Percentiles rank a stretch among this genome's conserved stretches.
Evolutionary conservation across 495 filamentous ascomycete species (phyloP).

Genomic region (Podospora pseudoanserina): DNA sequence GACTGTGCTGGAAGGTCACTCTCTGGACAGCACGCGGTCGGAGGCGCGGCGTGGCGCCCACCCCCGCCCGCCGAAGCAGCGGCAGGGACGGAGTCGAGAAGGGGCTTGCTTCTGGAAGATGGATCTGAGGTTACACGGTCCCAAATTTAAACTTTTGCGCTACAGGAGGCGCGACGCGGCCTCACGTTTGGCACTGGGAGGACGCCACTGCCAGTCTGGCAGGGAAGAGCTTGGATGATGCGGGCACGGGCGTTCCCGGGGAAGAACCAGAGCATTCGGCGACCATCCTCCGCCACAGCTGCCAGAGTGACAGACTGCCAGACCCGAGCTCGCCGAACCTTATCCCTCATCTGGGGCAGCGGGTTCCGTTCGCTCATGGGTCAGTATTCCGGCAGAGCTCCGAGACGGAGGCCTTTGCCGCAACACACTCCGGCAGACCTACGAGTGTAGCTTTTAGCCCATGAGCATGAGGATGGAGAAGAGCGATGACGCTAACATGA

Average conservation of each 20-base stretch:
- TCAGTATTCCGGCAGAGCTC: not conserved
- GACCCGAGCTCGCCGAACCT: not conserved
- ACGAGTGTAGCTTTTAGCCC: not conserved
- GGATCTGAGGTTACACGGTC: not conserved
- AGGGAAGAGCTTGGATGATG: not conserved
- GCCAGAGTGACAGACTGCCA: not conserved
- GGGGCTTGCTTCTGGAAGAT: constrained; percentile 5
- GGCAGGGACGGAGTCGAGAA: constrained; percentile 1
- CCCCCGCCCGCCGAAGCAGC: not conserved
- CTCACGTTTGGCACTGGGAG: not conserved
- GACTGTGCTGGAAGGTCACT: not conserved
- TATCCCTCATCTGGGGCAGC: not conserved
- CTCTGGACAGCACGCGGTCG: not conserved
- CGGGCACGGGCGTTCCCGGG: not conserved
- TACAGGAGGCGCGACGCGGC: constrained; percentile 5
- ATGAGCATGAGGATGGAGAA: not conserved
- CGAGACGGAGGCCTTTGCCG: not conserved
- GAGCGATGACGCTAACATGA: not conserved
- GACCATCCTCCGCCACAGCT: not conserved
- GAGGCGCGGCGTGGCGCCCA: not conserved
- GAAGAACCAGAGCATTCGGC: not conserved
- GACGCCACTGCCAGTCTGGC: not conserved
- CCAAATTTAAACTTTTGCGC: constrained; percentile 22
- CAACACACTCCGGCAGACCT: not conserved
- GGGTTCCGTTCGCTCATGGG: not conserved